phyloP scores from a whole-genome alignment of 495 filamentous ascomycete genomes.

The Trichoderma gamsii region DNA sequence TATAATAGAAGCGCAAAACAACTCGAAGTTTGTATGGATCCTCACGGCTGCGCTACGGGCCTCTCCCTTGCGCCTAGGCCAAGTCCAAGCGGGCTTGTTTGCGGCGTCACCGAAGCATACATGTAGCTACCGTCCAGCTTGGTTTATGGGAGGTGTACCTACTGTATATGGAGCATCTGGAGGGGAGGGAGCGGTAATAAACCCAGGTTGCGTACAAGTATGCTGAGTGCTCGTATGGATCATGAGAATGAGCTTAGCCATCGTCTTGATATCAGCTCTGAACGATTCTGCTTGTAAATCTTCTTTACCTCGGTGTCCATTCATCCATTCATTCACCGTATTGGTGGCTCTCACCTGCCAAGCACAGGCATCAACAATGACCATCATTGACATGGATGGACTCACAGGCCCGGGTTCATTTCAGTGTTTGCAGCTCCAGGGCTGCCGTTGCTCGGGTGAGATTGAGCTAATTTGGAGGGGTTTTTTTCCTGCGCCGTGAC shows the following conservation, averaged over 20 bases:
- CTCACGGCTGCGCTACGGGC: background rate
- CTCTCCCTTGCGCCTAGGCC: constrained; percentile 5
- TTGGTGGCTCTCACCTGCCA: too few relatives aligned
- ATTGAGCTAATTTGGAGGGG: background rate
- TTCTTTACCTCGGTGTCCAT: too few relatives aligned
- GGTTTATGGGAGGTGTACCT: background rate
- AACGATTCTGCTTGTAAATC: too few relatives aligned
- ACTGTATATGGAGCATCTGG: background rate
- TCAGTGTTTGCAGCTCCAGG: background rate
- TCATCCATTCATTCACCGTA: too few relatives aligned
- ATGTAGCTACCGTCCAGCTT: background rate
- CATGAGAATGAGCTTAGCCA: too few relatives aligned
- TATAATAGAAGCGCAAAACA: background rate
- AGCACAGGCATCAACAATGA: too few relatives aligned
- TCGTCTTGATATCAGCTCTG: too few relatives aligned
- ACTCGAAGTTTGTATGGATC: background rate
- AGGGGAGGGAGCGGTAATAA: too few relatives aligned
- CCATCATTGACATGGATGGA: background rate
- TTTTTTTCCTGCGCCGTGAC: background rate
- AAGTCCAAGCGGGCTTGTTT: background rate
- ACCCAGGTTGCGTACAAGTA: too few relatives aligned
- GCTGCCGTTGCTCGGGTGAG: background rate
- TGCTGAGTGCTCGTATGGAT: too few relatives aligned
- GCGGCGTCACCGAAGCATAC: background rate
- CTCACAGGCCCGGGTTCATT: background rate